Base-by-base conservation (phyloP, 2,329 filamentous ascomycete species). In the Trichophyton verrucosum region DNA sequence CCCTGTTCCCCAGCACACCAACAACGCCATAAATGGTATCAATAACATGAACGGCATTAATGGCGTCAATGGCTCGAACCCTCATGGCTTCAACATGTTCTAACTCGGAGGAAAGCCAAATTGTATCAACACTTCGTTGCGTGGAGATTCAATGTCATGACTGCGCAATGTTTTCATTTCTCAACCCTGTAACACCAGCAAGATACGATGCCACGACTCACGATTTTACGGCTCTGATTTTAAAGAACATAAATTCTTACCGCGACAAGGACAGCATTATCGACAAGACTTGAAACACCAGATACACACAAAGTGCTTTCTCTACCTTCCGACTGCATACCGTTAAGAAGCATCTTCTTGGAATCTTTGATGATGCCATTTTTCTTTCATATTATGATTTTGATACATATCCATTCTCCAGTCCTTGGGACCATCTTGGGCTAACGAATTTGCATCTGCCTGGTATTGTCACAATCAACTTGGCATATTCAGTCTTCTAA, bases 1-100 rank as follows among this genome's bases (percentile, higher is more conserved):
- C 56, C 65, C 70, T 47, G 64, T 71, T 51, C 64, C 68, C 15
- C 67, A 72, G 46, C 68, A 70, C 61, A 58, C 68, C n/a, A 57
- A 42, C 30, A 60, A 63, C 53, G 61, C 61, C 13, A 57, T 62
- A 5, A 63, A 64, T 40, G 64, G 64, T n/a, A 64, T 64, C 13
- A 65, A 60, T 49, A 61, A 60, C 13, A 44, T 62, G 22, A 60
- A 61, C 53, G 59, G 61, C 27, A 64, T 64, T 20, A 33, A 61
- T 51, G 60, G 61, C 15, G 46, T 62, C 6, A 61, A 51, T 44
- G 62, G 61, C 6, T 44, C 59, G 38, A 61, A 44, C 58, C 22
- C 60, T 51, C 62, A 58, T 24, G 58, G 58, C 15, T 64, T 62
- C 46, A 36, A 55, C 38, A 58, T 64, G 33, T 64, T 62, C 40